phyloP scores from a whole-genome alignment of 1,284 basidiomycete species.

The Ustilago esculenta region DNA sequence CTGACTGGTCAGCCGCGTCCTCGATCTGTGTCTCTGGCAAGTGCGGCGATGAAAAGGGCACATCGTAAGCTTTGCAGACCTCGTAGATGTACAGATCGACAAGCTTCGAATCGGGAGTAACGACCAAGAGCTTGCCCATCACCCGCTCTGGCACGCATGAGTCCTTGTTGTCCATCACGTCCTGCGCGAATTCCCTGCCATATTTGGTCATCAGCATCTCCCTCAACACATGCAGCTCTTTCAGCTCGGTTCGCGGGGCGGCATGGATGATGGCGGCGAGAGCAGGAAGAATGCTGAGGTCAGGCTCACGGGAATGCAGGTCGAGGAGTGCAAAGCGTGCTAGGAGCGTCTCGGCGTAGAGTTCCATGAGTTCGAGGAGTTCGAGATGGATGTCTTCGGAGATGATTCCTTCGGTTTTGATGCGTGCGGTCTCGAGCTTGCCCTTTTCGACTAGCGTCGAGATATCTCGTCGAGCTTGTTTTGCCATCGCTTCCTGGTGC shows the following conservation, averaged over 20 bases:
- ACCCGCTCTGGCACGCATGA: constrained; percentile 82
- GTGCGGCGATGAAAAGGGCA: constrained; percentile 43
- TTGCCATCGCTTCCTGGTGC: constrained; percentile 80
- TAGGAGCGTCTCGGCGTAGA: constrained; percentile 90
- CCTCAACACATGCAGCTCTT: constrained; percentile 87
- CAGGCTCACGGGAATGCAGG: constrained; percentile 80
- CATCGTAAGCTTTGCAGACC: constrained; percentile 60
- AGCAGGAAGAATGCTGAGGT: constrained; percentile 80
- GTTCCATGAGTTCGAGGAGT: constrained; percentile 83
- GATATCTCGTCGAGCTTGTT: constrained; percentile 80
- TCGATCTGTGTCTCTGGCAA: constrained; percentile 34
- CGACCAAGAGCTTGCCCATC: constrained; percentile 76
- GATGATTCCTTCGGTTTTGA: constrained; percentile 84
- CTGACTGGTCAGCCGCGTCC: constrained; percentile 4
- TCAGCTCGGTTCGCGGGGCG: constrained; percentile 77
- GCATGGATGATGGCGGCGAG: constrained; percentile 84
- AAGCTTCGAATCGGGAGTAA: constrained; percentile 77
- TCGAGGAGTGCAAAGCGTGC: constrained; percentile 92
- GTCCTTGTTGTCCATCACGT: constrained; percentile 83
- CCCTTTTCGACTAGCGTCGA: constrained; percentile 80
- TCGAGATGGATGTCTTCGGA: constrained; percentile 75
- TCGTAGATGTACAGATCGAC: constrained; percentile 73
- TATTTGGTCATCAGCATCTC: constrained; percentile 95
- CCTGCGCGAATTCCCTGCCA: constrained; percentile 81
- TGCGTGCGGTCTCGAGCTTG: constrained; percentile 81